phyloP scores from a whole-genome alignment of 2,329 filamentous ascomycete species.

The Calonectria pauciramosa region DNA sequence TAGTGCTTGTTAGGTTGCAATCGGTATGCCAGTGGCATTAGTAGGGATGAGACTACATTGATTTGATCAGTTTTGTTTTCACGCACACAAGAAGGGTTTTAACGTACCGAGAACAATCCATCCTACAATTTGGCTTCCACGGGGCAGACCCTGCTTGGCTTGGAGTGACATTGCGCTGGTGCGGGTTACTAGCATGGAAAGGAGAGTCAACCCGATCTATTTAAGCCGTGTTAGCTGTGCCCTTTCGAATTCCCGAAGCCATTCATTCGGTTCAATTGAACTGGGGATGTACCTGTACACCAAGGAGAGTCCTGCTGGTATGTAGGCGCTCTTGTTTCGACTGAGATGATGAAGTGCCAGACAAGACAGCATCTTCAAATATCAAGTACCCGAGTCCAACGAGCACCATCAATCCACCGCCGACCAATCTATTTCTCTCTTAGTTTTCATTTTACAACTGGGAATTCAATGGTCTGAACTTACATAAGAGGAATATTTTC shows the following conservation, averaged over 20 bases:
- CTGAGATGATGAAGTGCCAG: conserved; percentile 55
- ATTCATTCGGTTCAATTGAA: neutral
- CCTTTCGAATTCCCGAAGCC: neutral
- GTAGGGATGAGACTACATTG: conserved; percentile 76
- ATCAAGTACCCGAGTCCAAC: conserved; percentile 83
- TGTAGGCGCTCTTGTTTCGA: conserved; percentile 50
- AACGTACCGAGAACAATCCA: conserved; percentile 81
- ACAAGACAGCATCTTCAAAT: conserved; percentile 77
- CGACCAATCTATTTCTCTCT: conserved; percentile 69
- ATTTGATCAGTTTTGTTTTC: conserved; percentile 28
- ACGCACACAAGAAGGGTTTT: neutral
- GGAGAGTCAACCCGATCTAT: conserved; percentile 80
- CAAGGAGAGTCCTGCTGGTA: conserved; percentile 72
- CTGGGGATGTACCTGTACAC: conserved; percentile 68
- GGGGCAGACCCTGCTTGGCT: conserved; percentile 85
- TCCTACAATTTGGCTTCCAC: conserved; percentile 89
- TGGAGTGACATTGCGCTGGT: conserved; percentile 90
- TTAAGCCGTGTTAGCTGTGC: conserved; percentile 24
- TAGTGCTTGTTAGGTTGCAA: conserved; percentile 88
- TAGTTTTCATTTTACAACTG: conserved; percentile 7
- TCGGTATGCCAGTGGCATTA: conserved; percentile 85
- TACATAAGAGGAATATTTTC: conserved; percentile 84
- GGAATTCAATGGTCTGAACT: conserved; percentile 44
- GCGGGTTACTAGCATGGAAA: conserved; percentile 88
- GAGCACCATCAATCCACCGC: conserved; percentile 82